Base-by-base conservation (phyloP, 2,329 filamentous ascomycete species). In the Magnaporthiopsis rhizophila region DNA sequence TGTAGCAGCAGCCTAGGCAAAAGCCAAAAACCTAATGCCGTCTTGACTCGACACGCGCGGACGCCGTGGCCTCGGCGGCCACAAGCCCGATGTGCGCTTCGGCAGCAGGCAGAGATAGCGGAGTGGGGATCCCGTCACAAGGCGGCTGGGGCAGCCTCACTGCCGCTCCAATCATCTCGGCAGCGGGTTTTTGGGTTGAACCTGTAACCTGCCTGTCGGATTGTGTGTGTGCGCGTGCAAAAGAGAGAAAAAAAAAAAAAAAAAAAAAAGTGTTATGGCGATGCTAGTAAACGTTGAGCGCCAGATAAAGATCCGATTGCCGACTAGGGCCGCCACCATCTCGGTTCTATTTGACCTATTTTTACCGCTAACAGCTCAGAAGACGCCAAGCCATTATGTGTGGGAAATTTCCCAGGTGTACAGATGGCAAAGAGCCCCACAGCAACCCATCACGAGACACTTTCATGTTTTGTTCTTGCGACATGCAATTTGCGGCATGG, bases 101-200 rank as follows among this genome's bases (percentile, higher is more conserved):
- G 38, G 38, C 38, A 13, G 38, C 26, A 26, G 26, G 30, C 30
- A 30, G 30, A 30, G 30, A 38, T 5, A 38, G 12, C 9, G 4
- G 15, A 18, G 38, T 45, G 38, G 38, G 38, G 38, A 45, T 45
- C 38, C 38, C 38, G 45, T 53, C 45, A 24, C 45, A 24, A 24
- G 21, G 45, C 45, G 45, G 45, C 38, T 45, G 26, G 56, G 56
- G 57, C 26, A 28, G 57, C 32, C 32, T 34, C 58, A 60, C 32
- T 60, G 34, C 53, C 62, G 62, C 59, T 58, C 64, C 56, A 65
- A 62, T 62, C 53, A 59, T 24, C 59, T 45, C 34, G 50, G 32
- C 32, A 30, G 24, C 34, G 21, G 45, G 21, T 53, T 53, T 50
- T 53, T 53, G 18, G 21, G 45, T 21, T 50, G 38, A 50, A 21